A percentile compares a stretch with the other conserved stretches of the same genome.
phyloP scores from a whole-genome alignment of 2,329 filamentous ascomycete genomes.

The Cladosporium sp. region DNA sequence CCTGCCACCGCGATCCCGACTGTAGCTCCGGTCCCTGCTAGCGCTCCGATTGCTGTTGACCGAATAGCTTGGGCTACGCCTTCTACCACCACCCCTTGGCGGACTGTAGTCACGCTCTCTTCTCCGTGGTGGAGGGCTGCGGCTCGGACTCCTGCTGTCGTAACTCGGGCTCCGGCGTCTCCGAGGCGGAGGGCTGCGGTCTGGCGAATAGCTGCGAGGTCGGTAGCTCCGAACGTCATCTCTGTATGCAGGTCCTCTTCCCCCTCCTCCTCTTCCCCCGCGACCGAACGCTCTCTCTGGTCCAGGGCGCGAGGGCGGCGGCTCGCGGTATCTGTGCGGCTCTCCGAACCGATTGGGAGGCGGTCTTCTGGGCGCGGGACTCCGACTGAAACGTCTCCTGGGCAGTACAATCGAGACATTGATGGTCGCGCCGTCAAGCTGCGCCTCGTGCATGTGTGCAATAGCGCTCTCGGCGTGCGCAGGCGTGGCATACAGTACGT shows the following conservation, averaged over 20 bases:
- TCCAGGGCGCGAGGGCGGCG: conserved; percentile 9
- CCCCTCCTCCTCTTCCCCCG: conserved; percentile 18
- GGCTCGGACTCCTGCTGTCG: conserved; percentile 35
- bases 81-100: conserved; percentile 14
- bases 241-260: conserved; percentile 23
- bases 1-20: conserved; percentile 21
- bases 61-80: conserved; percentile 30
- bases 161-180: conserved; percentile 45
- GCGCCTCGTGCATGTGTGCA: conserved; percentile 96
- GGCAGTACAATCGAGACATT: conserved; percentile 86
- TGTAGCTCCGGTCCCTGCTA: conserved; percentile 18
- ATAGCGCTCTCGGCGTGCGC: conserved; percentile 81
- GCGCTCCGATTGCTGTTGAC: conserved; percentile 18
- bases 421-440: conserved; percentile 75
- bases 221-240: conserved; percentile 26
- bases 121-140: conserved; percentile 23
- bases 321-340: conserved; percentile 29
- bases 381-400: conserved; percentile 71
- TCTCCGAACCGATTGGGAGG: conserved; percentile 46
- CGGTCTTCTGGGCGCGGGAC: conserved; percentile 65
- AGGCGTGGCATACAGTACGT: conserved; percentile 75
- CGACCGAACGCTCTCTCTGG: conserved; percentile 12
- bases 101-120: conserved; percentile 33
- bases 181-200: conserved; percentile 16
- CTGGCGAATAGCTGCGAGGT: conserved; percentile 19